Conservation (phyloP, 768 basidiomycete species). For the Tricholoma sp. region DNA sequence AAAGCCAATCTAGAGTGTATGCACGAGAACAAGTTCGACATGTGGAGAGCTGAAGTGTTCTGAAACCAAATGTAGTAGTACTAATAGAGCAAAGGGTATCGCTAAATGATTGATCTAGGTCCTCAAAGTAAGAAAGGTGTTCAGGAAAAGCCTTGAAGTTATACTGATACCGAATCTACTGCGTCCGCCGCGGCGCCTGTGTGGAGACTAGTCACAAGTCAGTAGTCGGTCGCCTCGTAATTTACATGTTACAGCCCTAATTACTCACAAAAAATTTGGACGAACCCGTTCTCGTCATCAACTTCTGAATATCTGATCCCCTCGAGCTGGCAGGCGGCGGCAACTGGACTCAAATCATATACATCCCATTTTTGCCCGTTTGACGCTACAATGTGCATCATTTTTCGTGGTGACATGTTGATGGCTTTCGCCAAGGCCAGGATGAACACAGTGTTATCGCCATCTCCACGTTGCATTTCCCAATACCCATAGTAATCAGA, state of each 20-base stretch:
- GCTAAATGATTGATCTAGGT: neutral
- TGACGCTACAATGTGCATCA: slow-evolving; percentile 4
- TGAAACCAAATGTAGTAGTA: neutral
- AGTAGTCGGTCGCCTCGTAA: neutral
- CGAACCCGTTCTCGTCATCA: slow-evolving; percentile 7
- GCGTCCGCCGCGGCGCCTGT: neutral
- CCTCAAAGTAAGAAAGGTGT: neutral
- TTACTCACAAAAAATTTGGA: slow-evolving; percentile 13
- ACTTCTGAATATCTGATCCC: slow-evolving; percentile 5
- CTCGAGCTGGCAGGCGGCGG: slow-evolving; percentile 3
- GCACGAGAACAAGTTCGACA: neutral
- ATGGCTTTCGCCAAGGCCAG: slow-evolving; percentile 13
- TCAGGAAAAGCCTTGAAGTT: neutral
- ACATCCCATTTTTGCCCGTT: slow-evolving; percentile 2
- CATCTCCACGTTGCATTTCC: slow-evolving; percentile 8
- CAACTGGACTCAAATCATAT: slow-evolving; percentile 5
- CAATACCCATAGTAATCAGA: slow-evolving; percentile 21
- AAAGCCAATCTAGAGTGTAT: too few relatives aligned
- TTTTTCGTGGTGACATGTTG: slow-evolving; percentile 6
- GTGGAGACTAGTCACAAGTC: neutral
- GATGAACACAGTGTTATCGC: slow-evolving; percentile 10
- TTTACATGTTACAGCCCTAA: neutral
- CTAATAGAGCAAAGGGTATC: slow-evolving; percentile 1
- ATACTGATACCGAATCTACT: neutral
- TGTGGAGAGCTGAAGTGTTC: neutral